phyloP scores from a whole-genome alignment of 1,139 yeast species.

The Sugiyamaella castrensis region DNA sequence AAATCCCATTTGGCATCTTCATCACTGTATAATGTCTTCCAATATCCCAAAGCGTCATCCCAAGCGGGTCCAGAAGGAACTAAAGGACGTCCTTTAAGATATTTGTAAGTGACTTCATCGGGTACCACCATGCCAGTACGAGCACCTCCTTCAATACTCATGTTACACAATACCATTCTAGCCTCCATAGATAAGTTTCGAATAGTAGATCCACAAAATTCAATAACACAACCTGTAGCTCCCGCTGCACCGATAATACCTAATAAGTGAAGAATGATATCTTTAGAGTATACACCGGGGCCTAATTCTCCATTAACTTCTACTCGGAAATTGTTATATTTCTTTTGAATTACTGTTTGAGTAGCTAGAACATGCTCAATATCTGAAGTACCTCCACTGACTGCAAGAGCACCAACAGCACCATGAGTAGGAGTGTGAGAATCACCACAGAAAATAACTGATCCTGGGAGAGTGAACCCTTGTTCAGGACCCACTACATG shows the following conservation, averaged over 20 bases:
- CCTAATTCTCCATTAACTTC: constrained; percentile 67
- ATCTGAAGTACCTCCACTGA: constrained; percentile 92
- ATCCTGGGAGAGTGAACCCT: constrained; percentile 88
- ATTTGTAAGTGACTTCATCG: constrained; percentile 72
- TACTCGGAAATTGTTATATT: constrained; percentile 84
- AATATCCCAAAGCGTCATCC: constrained; percentile 78
- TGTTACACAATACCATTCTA: constrained; percentile 90
- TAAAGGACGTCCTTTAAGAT: constrained; percentile 78
- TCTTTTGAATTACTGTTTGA: constrained; percentile 80
- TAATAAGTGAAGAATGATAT: constrained; percentile 77
- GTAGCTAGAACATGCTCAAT: constrained; percentile 92
- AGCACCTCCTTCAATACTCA: constrained; percentile 93
- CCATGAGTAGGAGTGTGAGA: constrained; percentile 93
- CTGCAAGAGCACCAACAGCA: constrained; percentile 85
- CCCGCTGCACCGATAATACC: constrained; percentile 94
- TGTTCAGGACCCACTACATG: constrained; percentile 93
- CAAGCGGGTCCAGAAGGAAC: constrained; percentile 83
- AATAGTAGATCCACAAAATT: constrained; percentile 85
- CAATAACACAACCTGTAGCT: constrained; percentile 88
- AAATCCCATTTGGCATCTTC: constrained; percentile 76
- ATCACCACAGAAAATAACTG: constrained; percentile 91
- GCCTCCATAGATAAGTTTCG: constrained; percentile 84
- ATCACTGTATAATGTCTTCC: constrained; percentile 77
- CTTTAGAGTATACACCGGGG: constrained; percentile 83
- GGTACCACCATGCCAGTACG: constrained; percentile 94